Evolutionary conservation across 306 rosid genomes (phyloP), one percentile per base, ranked within the genome.

Genomic region (Glycine latifolia): DNA sequence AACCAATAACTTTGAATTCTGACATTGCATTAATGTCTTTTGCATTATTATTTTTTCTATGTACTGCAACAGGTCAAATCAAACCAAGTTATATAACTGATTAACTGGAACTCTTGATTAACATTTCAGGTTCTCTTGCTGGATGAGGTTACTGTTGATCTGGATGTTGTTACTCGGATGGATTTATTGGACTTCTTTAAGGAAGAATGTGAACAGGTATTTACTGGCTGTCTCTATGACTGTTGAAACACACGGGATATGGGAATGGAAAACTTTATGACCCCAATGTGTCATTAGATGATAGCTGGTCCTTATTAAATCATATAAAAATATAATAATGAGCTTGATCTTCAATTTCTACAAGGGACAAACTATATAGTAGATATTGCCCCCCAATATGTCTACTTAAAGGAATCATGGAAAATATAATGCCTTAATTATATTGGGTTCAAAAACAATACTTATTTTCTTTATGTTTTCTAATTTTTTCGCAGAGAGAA

Each of bases 201-300:
- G 89, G 97, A 93, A 90, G 99, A 95, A 88, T 95, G 99, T 53
- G 93, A 93, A n/a, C 93, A 90, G 99, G 98, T 95, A 88, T 81
- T 79, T 83, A 76, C 78, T 78, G 59, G 67, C 70, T 56, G 66
- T 68, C 76, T 77, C 65, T 84, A 56, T 82, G 65, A 78, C 60
- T 66, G 44, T 46, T 75, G 77, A 81, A 78, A 74, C 33, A 53
- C 76, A 5, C 77, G 54, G 56, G 50, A 60, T 17, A 37, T 44
- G 53, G 67, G 4, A 66, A 60, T 56, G 75, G 56, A 47, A 62
- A 66, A 76, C 54, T 37, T 78, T 68, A 43, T 15, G 46, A 16
- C 76, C 62, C 12, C 60, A 72, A 52, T 59, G 78, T 72, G n/a
- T 48, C n/a, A 60, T 17, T 65, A 53, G 60, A 80, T 70, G 66